Percentiles rank a stretch among this genome's conserved stretches.
Evolutionary conservation across 345 rosid genomes (phyloP).

Genomic region (Geranium rotundifolium): DNA sequence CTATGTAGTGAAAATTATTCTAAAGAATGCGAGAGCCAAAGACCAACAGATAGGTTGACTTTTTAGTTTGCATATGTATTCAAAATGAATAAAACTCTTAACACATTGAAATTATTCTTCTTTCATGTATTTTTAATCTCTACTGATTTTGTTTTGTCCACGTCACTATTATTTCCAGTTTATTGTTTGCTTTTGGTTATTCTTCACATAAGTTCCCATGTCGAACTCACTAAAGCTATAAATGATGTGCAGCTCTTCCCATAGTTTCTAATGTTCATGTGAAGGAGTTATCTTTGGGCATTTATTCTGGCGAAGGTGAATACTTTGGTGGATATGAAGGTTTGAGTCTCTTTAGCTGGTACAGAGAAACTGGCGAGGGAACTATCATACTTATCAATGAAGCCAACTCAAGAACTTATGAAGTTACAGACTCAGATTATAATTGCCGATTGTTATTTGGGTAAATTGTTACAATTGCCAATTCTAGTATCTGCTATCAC

Average conservation of each 20-base stretch:
- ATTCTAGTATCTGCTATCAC: neutral
- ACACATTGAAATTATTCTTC: no score
- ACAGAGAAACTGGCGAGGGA: constrained; percentile 72
- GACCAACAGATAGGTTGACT: no score
- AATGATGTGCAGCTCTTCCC: constrained; percentile 50
- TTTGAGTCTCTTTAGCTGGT: constrained; percentile 84
- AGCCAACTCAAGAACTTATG: constrained; percentile 61
- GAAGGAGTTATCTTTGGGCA: constrained; percentile 45
- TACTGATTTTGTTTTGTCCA: neutral
- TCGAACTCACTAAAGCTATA: constrained; percentile 12
- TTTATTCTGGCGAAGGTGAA: constrained; percentile 80
- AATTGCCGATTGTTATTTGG: constrained; percentile 72
- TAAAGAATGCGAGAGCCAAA: no score
- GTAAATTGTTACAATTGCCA: constrained; percentile 46
- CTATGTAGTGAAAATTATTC: no score
- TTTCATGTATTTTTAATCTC: neutral
- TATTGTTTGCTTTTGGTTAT: neutral
- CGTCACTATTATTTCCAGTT: neutral
- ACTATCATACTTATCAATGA: constrained; percentile 54
- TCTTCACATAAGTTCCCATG: constrained; percentile 2
- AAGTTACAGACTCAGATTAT: constrained; percentile 75
- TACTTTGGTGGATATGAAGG: constrained; percentile 95
- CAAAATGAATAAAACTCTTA: no score
- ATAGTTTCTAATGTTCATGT: constrained; percentile 54
- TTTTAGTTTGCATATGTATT: no score